A percentile compares a stretch with the other conserved stretches of the same genome.
phyloP scores from a whole-genome alignment of 2,329 filamentous ascomycete genomes.

The Pseudofabraea citricarpa region DNA sequence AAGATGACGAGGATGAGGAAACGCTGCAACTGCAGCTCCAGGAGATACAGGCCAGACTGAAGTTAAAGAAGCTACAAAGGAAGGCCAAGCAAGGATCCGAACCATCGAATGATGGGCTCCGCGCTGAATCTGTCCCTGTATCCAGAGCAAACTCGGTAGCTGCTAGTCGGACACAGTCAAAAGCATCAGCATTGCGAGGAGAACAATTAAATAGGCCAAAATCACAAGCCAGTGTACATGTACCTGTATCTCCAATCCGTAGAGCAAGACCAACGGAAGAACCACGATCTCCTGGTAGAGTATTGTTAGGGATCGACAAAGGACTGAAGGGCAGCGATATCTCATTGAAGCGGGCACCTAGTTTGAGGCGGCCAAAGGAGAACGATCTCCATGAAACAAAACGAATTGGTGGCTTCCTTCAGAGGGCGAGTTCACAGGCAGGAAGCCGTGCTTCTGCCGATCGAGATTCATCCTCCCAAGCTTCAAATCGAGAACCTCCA shows the following conservation, averaged over 20 bases:
- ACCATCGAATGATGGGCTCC: constrained; percentile 17
- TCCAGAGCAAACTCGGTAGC: constrained; percentile 20
- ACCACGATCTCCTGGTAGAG: constrained; percentile 71
- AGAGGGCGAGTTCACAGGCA: constrained; percentile 32
- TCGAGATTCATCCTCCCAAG: constrained; percentile 14
- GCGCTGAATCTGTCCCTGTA: constrained; percentile 9
- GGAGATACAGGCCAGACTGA: constrained; percentile 83
- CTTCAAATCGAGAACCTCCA: constrained; percentile 33
- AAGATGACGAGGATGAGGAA: constrained; percentile 81
- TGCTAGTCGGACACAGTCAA: constrained; percentile 20
- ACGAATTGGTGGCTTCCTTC: constrained; percentile 37
- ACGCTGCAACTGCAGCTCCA: constrained; percentile 80
- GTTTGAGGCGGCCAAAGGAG: constrained; percentile 32
- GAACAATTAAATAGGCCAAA: constrained; percentile 20
- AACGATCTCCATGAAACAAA: constrained; percentile 24
- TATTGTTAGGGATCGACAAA: constrained; percentile 85
- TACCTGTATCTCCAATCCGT: constrained; percentile 71
- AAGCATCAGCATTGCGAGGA: constrained; percentile 18
- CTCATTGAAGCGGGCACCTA: constrained; percentile 72
- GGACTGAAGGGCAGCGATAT: constrained; percentile 76
- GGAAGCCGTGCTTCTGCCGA: constrained; percentile 12
- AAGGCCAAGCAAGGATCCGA: constrained; percentile 35
- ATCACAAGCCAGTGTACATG: constrained; percentile 51
- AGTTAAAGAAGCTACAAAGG: constrained; percentile 80
- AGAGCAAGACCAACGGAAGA: constrained; percentile 44